These are phyloP conservation scores for Ensete glaucum DNA, from an alignment of 176 grass and related monocot genomes.

Conservation along the genomic window DNA sequence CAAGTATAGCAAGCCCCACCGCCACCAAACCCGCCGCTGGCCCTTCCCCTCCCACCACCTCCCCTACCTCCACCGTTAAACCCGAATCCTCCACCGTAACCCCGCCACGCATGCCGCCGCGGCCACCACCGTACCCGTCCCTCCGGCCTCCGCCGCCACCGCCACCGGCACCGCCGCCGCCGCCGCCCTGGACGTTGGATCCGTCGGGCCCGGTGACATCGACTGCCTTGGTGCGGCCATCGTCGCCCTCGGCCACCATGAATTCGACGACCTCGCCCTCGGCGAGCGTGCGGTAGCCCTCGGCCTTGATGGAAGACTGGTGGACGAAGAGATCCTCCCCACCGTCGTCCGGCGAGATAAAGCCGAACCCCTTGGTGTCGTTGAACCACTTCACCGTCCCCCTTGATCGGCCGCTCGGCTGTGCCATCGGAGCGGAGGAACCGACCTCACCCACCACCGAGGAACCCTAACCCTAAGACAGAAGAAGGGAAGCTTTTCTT, in stretches of 20 bases:
- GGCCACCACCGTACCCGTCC: neutral
- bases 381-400: constrained; percentile 9
- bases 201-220: constrained; percentile 1
- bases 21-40: neutral
- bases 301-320: constrained; percentile 4
- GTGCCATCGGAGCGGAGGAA: neutral
- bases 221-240: constrained; percentile 1
- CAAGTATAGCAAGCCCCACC: constrained; percentile 1
- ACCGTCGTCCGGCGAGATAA: constrained; percentile 1
- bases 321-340: constrained; percentile 7
- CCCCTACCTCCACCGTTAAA: neutral
- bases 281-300: neutral
- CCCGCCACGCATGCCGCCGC: neutral
- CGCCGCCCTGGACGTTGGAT: constrained; percentile 2
- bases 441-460: neutral
- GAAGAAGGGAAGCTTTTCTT: neutral
- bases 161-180: neutral
- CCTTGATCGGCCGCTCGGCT: neutral
- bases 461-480: neutral
- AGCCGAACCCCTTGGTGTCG: constrained; percentile 2
- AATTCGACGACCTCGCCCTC: constrained; percentile 7
- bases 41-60: neutral
- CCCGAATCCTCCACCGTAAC: neutral
- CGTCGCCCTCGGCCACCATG: neutral
- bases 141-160: neutral